These are phyloP conservation scores for Luffa acutangula DNA, from an alignment of 306 rosid genomes.

Conservation along the genomic window DNA sequence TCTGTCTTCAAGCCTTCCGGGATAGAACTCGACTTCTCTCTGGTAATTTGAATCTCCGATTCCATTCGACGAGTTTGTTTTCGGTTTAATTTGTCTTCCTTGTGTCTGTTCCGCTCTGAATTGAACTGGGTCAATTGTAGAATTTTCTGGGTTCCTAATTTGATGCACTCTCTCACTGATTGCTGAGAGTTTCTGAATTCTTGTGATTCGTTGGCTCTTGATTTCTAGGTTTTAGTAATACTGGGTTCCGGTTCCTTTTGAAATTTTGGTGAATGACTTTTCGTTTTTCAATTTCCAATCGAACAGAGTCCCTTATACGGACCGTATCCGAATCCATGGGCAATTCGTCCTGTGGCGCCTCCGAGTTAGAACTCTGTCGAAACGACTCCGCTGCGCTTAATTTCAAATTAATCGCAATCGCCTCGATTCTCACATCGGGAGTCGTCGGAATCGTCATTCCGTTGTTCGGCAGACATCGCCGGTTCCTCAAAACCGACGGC, in stretches of 20 bases:
- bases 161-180: too few species aligned
- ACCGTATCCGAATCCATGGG: slow-evolving; percentile 38
- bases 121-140: not conserved
- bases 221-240: not conserved
- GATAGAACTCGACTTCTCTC: slow-evolving; percentile 20
- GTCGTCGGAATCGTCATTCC: slow-evolving; percentile 72
- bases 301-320: slow-evolving; percentile 27
- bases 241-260: slow-evolving; percentile 16
- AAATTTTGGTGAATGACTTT: slow-evolving; percentile 2
- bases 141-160: not conserved
- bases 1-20: slow-evolving; percentile 22
- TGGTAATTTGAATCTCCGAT: slow-evolving; percentile 25
- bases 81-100: not conserved
- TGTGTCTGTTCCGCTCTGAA: not conserved
- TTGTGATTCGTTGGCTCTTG: not conserved
- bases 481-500: slow-evolving; percentile 62
- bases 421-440: slow-evolving; percentile 56
- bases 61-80: not conserved
- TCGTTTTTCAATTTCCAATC: not conserved
- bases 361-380: slow-evolving; percentile 41
- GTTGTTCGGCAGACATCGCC: slow-evolving; percentile 38
- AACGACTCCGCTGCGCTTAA: slow-evolving; percentile 53
- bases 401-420: slow-evolving; percentile 65
- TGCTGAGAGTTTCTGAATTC: not conserved
- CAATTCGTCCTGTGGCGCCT: slow-evolving; percentile 32